phyloP scores from a whole-genome alignment of 2,329 filamentous ascomycete genomes.

The Coleophoma eucalyptorum region DNA sequence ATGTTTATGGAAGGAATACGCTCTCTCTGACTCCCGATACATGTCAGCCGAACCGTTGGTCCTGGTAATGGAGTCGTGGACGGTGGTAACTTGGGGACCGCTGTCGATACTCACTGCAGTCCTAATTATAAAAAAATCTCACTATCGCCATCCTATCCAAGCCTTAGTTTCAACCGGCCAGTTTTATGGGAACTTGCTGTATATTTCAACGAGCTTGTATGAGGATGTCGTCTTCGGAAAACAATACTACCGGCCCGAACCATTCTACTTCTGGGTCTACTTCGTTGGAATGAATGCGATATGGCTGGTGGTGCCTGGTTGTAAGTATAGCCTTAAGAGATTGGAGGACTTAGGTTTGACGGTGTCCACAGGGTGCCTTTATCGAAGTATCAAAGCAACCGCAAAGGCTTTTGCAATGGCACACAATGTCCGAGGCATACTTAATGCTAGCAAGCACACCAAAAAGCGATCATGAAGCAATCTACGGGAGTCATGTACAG shows the following conservation, averaged over 20 bases:
- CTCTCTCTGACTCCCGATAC: conserved; percentile 48
- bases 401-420: conserved; percentile 15
- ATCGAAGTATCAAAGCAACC: conserved; percentile 16
- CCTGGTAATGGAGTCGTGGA: conserved; percentile 46
- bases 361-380: conserved; percentile 14
- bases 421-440: conserved; percentile 2
- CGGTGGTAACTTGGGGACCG: conserved; percentile 40
- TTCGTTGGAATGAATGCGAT: conserved; percentile 58
- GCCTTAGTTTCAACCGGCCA: conserved; percentile 20
- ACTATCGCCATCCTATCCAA: conserved; percentile 44
- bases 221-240: conserved; percentile 41
- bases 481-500: conserved; percentile 6
- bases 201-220: conserved; percentile 54
- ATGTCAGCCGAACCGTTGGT: conserved; percentile 43
- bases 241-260: conserved; percentile 54
- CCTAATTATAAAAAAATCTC: conserved; percentile 36
- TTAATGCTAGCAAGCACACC: conserved; percentile 24
- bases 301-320: conserved; percentile 52
- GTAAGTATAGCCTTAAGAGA: conserved; percentile 34
- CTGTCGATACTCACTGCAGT: conserved; percentile 43
- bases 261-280: conserved; percentile 60
- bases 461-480: conserved; percentile 30
- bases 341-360: too few species aligned
- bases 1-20: conserved; percentile 51
- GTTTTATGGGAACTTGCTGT: conserved; percentile 50